A percentile compares a stretch with the other conserved stretches of the same genome.
phyloP scores from a whole-genome alignment of 2,329 filamentous ascomycete genomes.

The Fusarium guadeloupense region DNA sequence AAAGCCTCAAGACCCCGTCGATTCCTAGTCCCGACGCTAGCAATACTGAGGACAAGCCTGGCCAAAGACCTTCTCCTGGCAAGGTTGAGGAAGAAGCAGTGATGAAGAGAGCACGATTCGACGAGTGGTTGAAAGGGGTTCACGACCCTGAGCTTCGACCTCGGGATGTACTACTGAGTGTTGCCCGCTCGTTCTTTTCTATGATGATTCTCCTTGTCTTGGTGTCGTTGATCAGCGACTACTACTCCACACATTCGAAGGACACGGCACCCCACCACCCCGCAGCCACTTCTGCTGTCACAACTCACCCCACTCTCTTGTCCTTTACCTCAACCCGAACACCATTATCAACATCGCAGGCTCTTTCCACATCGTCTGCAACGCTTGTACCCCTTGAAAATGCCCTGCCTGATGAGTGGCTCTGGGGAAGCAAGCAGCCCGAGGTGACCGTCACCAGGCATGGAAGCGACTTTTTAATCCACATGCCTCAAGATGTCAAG shows the following conservation, averaged over 20 bases:
- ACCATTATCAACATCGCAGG: slow-evolving; percentile 23
- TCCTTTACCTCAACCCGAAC: slow-evolving; percentile 26
- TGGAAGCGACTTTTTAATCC: slow-evolving; percentile 63
- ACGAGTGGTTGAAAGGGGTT: slow-evolving; percentile 24
- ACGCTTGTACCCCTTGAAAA: slow-evolving; percentile 46
- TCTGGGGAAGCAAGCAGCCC: slow-evolving; percentile 48
- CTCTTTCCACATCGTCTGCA: slow-evolving; percentile 30
- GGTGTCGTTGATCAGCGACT: slow-evolving; percentile 36
- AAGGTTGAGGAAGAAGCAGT: slow-evolving; percentile 14
- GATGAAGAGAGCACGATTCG: slow-evolving; percentile 11
- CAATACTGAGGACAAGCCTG: slow-evolving; percentile 38
- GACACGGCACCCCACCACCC: slow-evolving; percentile 37
- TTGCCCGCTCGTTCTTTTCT: slow-evolving; percentile 37
- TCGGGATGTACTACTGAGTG: slow-evolving; percentile 28
- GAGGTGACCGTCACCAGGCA: slow-evolving; percentile 47
- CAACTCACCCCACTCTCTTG: slow-evolving; percentile 38
- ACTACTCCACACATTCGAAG: slow-evolving; percentile 42
- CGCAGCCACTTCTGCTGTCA: slow-evolving; percentile 39
- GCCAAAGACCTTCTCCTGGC: slow-evolving; percentile 7
- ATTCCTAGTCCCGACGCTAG: slow-evolving; percentile 50
- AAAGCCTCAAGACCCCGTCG: slow-evolving; percentile 57
- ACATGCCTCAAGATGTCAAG: slow-evolving; percentile 60
- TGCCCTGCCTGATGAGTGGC: slow-evolving; percentile 46
- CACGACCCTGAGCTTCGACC: slow-evolving; percentile 16
- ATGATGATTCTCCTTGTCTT: slow-evolving; percentile 39